phyloP scores from a whole-genome alignment of 495 filamentous ascomycete genomes.

The Staphylotrichum tortipilum region DNA sequence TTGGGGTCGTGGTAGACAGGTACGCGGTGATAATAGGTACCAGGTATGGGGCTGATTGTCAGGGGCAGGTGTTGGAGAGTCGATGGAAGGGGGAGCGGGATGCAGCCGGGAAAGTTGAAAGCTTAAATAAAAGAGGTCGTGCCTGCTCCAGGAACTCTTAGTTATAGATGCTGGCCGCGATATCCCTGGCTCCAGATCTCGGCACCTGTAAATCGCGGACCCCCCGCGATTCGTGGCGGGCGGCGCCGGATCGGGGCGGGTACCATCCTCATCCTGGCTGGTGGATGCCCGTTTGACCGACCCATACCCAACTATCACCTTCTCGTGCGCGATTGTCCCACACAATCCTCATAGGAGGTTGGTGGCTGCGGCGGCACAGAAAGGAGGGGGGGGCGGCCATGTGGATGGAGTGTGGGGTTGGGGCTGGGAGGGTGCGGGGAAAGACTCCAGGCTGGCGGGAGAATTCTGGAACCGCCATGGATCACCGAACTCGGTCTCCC shows the following conservation, averaged over 20 bases:
- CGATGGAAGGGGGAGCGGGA: too few relatives aligned
- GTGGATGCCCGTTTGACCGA: not conserved
- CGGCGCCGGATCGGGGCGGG: constrained; percentile 2
- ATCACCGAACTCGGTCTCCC: constrained; percentile 1
- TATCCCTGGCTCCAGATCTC: constrained; percentile 6
- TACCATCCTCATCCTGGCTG: too few relatives aligned
- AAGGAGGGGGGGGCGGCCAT: not conserved
- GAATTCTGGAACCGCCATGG: constrained; percentile 7
- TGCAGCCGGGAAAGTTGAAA: not conserved
- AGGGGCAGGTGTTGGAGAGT: too few relatives aligned
- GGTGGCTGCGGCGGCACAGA: not conserved
- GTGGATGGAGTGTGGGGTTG: constrained; percentile 10
- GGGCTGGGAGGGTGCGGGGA: constrained; percentile 2
- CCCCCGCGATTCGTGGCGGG: not conserved
- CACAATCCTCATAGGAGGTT: not conserved
- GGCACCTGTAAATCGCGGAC: constrained; percentile 5
- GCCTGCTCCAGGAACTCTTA: not conserved
- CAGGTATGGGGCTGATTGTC: too few relatives aligned
- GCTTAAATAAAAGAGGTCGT: not conserved
- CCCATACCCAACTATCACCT: not conserved
- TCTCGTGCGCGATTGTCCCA: not conserved
- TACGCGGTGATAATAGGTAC: too few relatives aligned
- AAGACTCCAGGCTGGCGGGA: constrained; percentile 4
- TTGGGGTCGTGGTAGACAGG: too few relatives aligned
- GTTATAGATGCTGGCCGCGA: not conserved